These are phyloP conservation scores for Calonectria ilicicola DNA, from an alignment of 2,329 filamentous ascomycete species.

Conservation along the genomic window DNA sequence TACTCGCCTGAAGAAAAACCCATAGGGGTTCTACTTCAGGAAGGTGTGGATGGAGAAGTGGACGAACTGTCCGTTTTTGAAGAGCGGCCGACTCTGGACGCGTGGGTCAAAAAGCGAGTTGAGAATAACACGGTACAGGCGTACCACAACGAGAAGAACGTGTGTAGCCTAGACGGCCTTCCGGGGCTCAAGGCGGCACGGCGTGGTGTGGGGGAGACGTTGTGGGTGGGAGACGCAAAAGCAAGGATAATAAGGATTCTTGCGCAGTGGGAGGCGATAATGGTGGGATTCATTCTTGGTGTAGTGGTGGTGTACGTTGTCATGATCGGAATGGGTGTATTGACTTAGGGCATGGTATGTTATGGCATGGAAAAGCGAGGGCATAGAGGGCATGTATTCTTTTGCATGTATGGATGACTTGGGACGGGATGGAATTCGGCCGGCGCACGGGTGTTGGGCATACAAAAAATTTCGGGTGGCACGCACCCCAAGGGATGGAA, in stretches of 20 bases:
- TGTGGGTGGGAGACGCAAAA: slow-evolving; percentile 56
- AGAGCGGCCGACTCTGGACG: slow-evolving; percentile 67
- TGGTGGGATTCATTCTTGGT: slow-evolving; percentile 47
- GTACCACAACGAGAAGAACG: slow-evolving; percentile 70
- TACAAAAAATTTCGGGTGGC: slow-evolving; percentile 16
- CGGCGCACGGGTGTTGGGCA: slow-evolving; percentile 23
- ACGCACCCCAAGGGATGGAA: slow-evolving; percentile 21
- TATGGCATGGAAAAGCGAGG: slow-evolving; percentile 25
- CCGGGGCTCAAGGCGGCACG: slow-evolving; percentile 68
- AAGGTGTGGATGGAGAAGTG: slow-evolving; percentile 40
- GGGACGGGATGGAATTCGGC: slow-evolving; percentile 16
- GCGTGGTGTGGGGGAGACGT: slow-evolving; percentile 59
- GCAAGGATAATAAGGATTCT: slow-evolving; percentile 41
- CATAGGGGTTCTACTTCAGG: slow-evolving; percentile 40
- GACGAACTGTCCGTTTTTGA: slow-evolving; percentile 59
- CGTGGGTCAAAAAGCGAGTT: slow-evolving; percentile 61
- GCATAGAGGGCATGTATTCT: slow-evolving; percentile 37
- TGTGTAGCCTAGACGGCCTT: slow-evolving; percentile 68
- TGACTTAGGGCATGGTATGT: slow-evolving; percentile 30
- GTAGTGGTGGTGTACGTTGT: slow-evolving; percentile 44
- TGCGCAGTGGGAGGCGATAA: slow-evolving; percentile 48
- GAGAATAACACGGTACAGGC: slow-evolving; percentile 61
- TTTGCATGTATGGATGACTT: slow-evolving; percentile 30
- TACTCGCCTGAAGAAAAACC: slow-evolving; percentile 46
- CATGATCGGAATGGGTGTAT: slow-evolving; percentile 36